Evolutionary conservation across 352 stramenopile species (phyloP), one percentile per base, ranked within the genome.

Genomic region (Globisporangium perplexum): DNA sequence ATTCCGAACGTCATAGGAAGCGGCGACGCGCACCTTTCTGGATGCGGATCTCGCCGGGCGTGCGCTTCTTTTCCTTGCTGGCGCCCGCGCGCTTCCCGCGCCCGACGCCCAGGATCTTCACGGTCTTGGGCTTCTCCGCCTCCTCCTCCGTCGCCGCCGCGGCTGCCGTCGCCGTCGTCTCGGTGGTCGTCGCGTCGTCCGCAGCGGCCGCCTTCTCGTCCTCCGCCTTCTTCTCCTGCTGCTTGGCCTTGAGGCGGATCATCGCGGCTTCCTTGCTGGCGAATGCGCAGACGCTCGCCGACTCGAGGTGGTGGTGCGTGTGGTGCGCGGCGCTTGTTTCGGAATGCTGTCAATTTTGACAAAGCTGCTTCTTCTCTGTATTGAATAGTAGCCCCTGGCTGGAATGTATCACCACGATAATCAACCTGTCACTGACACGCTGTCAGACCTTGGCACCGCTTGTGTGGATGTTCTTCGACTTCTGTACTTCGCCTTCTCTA

Each of bases 21-120:
- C n/a, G n/a, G n/a, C n/a, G 2, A 33, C 17, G 14, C 5, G 62
- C 46, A 98, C 94, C 96, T 93, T 98, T 99, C 72, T 99, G 96
- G 69, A 99, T 98, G 47, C 96, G 88, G 73, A 99, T 98, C 75
- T 99, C 96, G 63, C 95, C 96, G 7, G 96, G 96, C 63, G 90
- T 98, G 59, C 95, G 90, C 68, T 98, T 93, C 76, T 96, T 94
- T 57, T 91, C 80, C 62, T 93, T 95, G 62, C 56, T 85, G 30
- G 46, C 64, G 20, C 78, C 77, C 3, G 47, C 31, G 52, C 83
- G 78, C 53, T 90, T 93, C 45, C 85, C 85, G 17, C 85, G 82
- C 14, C 85, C 85, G 7, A 95, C 77, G 39, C 85, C 85, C 0
- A 95, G 59, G 54, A 95, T 95, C 63, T 89, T 90, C 50, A 82